Base-by-base conservation (phyloP, 331 rosid genomes). In the Saraca asoca region DNA sequence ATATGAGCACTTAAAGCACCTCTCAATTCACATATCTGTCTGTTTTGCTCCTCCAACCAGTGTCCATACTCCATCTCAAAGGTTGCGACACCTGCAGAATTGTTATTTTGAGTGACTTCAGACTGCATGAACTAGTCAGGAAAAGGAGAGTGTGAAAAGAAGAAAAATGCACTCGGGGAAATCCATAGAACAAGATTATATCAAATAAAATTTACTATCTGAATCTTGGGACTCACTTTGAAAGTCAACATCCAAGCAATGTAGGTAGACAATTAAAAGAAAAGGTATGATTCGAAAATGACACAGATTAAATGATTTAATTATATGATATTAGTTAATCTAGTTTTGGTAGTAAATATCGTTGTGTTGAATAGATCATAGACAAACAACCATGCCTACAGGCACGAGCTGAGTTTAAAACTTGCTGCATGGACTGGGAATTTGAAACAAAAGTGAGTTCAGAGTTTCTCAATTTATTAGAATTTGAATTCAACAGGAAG, bases 11-110 rank as follows among this genome's bases (percentile, higher is more conserved):
- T 74, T 51, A 93, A 74, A 60, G 91, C 94, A 62, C 60, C 78
- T 68, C 88, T 84, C 78, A 93, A 62, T 64, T 87, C 96, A 64
- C 74, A 51, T 34, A 69, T 79, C 56, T 78, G 90, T 74, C 82
- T 81, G 62, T 78, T 84, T 64, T 83, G 98, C 69, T 87, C 95
- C 64, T 90, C 91, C 52, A 90, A 78, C 98, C 98, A 93, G 16
- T 76, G 80, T 57, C 77, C 88, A 56, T 93, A 84, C 79, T 88
- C 88, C 88, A 79, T 84, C 81, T 88, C 95, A 63, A 93, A 93
- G 50, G 80, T 64, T n/a, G 86, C 31, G 62, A 88, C 54, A 35
- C 85, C 97, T 93, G 85, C 61, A 72, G 60, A 77, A 11, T 55
- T 44, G 56, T 60, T 61, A 68, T 57, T 44, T 58, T 77, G 17